Conservation (phyloP, 108 stramenopile genomes). For the Mediolabrus comicus region DNA sequence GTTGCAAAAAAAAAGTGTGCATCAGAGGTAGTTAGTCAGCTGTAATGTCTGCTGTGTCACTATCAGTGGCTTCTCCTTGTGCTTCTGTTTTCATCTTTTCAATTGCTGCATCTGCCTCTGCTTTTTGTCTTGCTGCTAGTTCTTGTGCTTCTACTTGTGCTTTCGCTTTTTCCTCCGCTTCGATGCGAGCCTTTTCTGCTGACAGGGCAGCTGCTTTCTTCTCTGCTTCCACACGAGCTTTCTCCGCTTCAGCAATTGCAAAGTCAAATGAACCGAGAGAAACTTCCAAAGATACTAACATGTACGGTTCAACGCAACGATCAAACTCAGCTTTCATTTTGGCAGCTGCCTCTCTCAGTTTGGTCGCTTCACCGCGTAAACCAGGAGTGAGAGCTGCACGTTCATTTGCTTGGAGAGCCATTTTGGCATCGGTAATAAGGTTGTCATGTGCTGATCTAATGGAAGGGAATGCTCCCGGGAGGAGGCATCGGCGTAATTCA, state of each 20-base stretch:
- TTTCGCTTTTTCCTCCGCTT: constrained; percentile 10
- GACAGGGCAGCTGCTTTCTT: constrained; percentile 39
- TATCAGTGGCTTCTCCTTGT: background rate
- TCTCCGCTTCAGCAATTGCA: constrained; percentile 28
- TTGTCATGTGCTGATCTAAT: constrained; percentile 50
- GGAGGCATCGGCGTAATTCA: constrained; percentile 80
- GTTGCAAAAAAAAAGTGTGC: background rate
- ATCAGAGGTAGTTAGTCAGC: background rate
- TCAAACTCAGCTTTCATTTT: constrained; percentile 57
- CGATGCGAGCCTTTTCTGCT: constrained; percentile 18
- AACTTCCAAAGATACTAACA: constrained; percentile 62
- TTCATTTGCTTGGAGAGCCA: constrained; percentile 67
- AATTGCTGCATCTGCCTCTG: background rate
- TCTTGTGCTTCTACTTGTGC: constrained; percentile 14
- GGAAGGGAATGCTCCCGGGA: constrained; percentile 67
- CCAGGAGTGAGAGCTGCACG: constrained; percentile 74
- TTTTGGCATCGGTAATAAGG: constrained; percentile 45
- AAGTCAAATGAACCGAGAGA: constrained; percentile 59
- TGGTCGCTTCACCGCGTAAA: constrained; percentile 65
- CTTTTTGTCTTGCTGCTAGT: constrained; percentile 10
- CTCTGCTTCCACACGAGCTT: constrained; percentile 24
- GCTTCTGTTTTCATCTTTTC: background rate
- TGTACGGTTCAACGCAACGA: constrained; percentile 60
- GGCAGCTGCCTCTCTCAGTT: constrained; percentile 68
- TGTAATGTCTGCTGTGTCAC: background rate